Base-by-base conservation (phyloP, 2,329 filamentous ascomycete genomes). In the Clonostachys rosea region DNA sequence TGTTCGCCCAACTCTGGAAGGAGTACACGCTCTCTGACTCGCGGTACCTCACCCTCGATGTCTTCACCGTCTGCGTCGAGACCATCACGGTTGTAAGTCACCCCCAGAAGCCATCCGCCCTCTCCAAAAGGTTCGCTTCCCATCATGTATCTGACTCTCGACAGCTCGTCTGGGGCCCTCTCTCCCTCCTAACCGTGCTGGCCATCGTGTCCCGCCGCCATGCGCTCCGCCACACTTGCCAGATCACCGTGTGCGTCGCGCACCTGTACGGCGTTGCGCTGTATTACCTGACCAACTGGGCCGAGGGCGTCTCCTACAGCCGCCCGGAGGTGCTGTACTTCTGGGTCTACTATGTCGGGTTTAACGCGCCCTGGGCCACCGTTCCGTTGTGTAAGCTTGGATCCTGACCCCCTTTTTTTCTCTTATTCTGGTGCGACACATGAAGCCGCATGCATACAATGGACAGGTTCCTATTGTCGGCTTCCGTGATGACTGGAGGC, bases 1-100 rank as follows among this genome's bases (percentile, higher is more conserved):
- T 94, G 8, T 86, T 91, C 48, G 89, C 86, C 4, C 89, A 96
- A 70, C 73, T 95, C 41, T 96, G 91, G 91, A 96, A 96, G 62
- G 91, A 96, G 66, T 96, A 96, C 63, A 78, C 88, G 4, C 76
- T 91, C 34, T 91, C 88, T 3, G 91, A 96, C 68, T 95, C 90
- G 47, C 79, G 91, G 40, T 96, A 96, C 60, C 71, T 96, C 56
- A 91, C 86, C 3, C 83, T 84, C 16, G 87, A 94, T 60, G 78
- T 85, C 2, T 91, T 95, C 58, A 90, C 94, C 56, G 72, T 95
- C n/a, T 91, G 87, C 63, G 85, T 95, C 65, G 91, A 96, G 73
- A 82, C 78, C 16, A 81, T 95, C 52, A 95, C 91, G 2, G 83
- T 83, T 40, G 87, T 91, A 68, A 59, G 83, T 54, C n/a, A 20